Evolutionary conservation across 228 moss, liverwort and hornwort species (phyloP).

Genomic region (Sphagnum magellanicum): DNA sequence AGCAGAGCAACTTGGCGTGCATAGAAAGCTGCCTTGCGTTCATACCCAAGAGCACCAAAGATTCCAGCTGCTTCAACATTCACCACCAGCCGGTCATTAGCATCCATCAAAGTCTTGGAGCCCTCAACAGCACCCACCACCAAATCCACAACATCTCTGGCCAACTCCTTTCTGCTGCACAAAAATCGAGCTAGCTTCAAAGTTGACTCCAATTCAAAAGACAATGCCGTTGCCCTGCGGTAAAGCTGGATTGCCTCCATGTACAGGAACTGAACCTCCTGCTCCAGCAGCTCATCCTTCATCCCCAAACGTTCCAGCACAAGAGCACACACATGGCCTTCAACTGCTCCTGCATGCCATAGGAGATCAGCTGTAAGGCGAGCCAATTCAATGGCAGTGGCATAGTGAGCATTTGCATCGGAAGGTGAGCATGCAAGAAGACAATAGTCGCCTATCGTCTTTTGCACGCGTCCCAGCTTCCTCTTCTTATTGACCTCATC

Average conservation of each 20-base stretch:
- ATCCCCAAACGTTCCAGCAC: conserved; percentile 65
- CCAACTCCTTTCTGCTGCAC: conserved; percentile 68
- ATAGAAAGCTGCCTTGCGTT: conserved; percentile 95
- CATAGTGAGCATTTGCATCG: conserved; percentile 86
- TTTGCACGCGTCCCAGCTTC: conserved; percentile 91
- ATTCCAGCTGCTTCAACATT: conserved; percentile 93
- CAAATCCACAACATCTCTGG: conserved; percentile 80
- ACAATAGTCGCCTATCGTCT: conserved; percentile 96
- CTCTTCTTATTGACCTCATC: conserved; percentile 90
- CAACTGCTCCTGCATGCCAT: conserved; percentile 98
- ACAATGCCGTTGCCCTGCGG: conserved; percentile 83
- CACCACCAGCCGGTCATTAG: conserved; percentile 96
- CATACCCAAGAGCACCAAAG: conserved; percentile 87
- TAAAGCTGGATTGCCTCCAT: conserved; percentile 80
- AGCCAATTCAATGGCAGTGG: conserved; percentile 87
- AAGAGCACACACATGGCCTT: conserved; percentile 79
- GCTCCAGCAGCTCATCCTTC: conserved; percentile 73
- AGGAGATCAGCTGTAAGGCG: conserved; percentile 75
- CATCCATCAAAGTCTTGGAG: conserved; percentile 92
- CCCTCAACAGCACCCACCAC: conserved; percentile 86
- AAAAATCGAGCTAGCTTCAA: conserved; percentile 97
- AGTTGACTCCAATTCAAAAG: conserved; percentile 96
- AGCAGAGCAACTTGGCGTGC: conserved; percentile 93
- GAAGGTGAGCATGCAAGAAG: conserved; percentile 88
- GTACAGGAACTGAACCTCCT: conserved; percentile 83